These are phyloP conservation scores for Ceratocystiopsis sp. DNA, from an alignment of 2,329 filamentous ascomycete species.

Conservation along the genomic window DNA sequence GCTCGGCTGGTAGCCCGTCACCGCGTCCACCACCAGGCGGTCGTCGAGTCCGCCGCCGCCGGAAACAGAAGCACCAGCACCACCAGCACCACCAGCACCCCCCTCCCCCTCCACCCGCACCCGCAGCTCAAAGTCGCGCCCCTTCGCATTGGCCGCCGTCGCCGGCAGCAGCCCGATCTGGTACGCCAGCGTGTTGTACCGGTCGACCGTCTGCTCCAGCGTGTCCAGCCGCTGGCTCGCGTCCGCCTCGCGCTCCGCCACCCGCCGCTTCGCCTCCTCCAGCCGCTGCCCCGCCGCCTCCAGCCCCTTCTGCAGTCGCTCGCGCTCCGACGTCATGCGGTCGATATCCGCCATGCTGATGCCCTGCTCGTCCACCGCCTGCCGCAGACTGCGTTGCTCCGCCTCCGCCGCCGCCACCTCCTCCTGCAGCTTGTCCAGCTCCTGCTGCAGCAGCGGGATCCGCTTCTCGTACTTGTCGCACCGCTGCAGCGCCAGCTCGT, in stretches of 20 bases:
- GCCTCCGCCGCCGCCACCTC: constrained; percentile 69
- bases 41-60: constrained; percentile 31
- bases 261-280: constrained; percentile 70
- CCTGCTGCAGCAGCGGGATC: constrained; percentile 67
- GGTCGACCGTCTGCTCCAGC: constrained; percentile 75
- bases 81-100: neutral
- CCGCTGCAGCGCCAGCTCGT: constrained; percentile 64
- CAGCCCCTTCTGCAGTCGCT: constrained; percentile 78
- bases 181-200: constrained; percentile 88
- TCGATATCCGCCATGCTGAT: constrained; percentile 98
- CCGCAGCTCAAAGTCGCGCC: constrained; percentile 66
- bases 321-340: constrained; percentile 91
- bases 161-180: constrained; percentile 80
- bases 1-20: constrained; percentile 75
- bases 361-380: constrained; percentile 77
- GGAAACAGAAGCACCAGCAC: too few relatives aligned
- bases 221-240: constrained; percentile 76
- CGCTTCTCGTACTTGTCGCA: constrained; percentile 77
- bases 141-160: constrained; percentile 71
- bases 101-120: constrained; percentile 58
- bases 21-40: constrained; percentile 63
- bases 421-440: constrained; percentile 59
- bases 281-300: constrained; percentile 59
- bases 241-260: constrained; percentile 75
- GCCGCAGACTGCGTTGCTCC: constrained; percentile 64